Base-by-base conservation (phyloP, 441 rosid genomes). In the Omphalea diandra region DNA sequence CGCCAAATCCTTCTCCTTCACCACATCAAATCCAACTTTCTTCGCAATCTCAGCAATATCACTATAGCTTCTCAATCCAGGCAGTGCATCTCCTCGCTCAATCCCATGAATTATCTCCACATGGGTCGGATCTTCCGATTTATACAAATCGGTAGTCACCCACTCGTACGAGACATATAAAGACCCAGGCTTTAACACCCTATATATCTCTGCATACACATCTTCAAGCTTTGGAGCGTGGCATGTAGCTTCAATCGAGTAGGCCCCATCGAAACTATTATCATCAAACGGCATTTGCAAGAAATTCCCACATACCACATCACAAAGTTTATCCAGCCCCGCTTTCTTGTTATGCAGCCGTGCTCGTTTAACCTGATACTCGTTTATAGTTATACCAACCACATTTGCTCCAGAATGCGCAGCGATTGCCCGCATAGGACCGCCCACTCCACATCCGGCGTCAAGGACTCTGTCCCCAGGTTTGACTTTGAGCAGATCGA, bases 341-440 rank as follows among this genome's bases (percentile, higher is more conserved):
- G 95, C 93, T 73, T 90, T 93, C 79, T 81, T 89, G 85, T 93
- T 93, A 82, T 90, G 97, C 12, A 76, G 14, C 3, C 84, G 79
- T 4, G 98, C 96, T 0, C 98, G 90, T 20, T 75, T 79, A 69
- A 90, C 98, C 80, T 93, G 98, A 72, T 93, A 93, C 78, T 93
- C 93, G 77, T 90, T 90, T 77, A 90, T 88, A 1, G 98, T 93
- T 78, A 93, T 93, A 5, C 98, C 98, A 24, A 86, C 90, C 24
- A 93, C 92, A 1, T 76, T 79, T 29, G 95, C 90, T 0, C 87
- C 82, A 3, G 97, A 88, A 77, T 90, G 96, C 35, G 93, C 83
- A 0, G 94, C 94, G 26, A 92, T 92, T 14, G 97, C 94, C 24
- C 97, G 90, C 97, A 92, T 92, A 15, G 97, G 97, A 2, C 97